Evolutionary conservation across 1,284 basidiomycete species (phyloP).

Genomic region (Leccinum pallidistipes): DNA sequence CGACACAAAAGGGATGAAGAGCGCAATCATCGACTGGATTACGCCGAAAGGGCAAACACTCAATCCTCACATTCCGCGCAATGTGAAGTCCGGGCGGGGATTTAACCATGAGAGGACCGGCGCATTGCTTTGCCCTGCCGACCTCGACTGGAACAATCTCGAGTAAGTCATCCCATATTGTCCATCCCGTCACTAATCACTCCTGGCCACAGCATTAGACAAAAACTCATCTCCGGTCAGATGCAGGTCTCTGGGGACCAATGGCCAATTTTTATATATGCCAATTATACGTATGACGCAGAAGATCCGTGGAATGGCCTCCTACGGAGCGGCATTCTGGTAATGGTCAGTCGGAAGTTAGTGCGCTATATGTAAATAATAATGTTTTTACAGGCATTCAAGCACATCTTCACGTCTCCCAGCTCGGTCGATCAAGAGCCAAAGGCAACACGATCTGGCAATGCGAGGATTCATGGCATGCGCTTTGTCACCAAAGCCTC

Average conservation of each 20-base stretch:
- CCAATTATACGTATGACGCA: background rate
- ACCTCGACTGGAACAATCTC: background rate
- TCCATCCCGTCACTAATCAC: too few species aligned
- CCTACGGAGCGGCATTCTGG: background rate
- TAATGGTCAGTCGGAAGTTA: background rate
- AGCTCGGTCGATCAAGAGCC: too few species aligned
- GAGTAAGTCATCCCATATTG: background rate
- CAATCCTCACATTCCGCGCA: background rate
- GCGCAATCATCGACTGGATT: background rate
- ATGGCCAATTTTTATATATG: constrained; percentile 1
- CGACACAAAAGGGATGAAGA: background rate
- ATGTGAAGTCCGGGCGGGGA: background rate
- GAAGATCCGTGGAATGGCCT: background rate
- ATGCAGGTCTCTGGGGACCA: background rate
- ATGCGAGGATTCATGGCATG: too few species aligned
- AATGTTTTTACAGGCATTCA: too few species aligned
- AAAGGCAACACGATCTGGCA: too few species aligned
- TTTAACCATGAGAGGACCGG: background rate
- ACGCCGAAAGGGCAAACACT: background rate
- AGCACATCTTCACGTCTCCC: too few species aligned
- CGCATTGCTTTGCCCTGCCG: background rate
- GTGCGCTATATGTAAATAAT: too few species aligned
- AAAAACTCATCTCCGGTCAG: background rate
- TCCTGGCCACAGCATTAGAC: background rate
- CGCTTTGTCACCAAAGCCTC: too few species aligned